A percentile compares a stretch with the other conserved stretches of the same genome.
These are phyloP conservation scores for Apiospora sp. DNA, from an alignment of 2,329 filamentous ascomycete genomes.

Conservation along the genomic window DNA sequence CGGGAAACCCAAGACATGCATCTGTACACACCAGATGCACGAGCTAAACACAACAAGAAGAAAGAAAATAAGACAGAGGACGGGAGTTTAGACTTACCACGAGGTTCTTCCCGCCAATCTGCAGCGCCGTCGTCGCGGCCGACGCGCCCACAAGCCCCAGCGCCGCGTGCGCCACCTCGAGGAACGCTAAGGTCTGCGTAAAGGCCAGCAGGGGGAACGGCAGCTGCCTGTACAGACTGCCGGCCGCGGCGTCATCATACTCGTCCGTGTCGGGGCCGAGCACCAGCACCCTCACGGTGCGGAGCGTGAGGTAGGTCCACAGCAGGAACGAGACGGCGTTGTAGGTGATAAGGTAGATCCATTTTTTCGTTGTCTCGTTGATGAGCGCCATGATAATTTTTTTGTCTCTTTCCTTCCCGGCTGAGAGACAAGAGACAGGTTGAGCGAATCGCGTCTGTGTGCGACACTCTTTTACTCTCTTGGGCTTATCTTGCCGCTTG, in stretches of 20 bases:
- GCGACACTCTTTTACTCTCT: background rate
- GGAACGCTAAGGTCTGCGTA: constrained; percentile 60
- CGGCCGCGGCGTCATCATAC: background rate
- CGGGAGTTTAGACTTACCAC: constrained; percentile 47
- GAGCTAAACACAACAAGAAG: background rate
- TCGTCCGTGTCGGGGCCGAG: constrained; percentile 12
- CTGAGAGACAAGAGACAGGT: too few species aligned
- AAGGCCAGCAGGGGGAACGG: constrained; percentile 27
- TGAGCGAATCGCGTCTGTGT: background rate
- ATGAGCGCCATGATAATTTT: constrained; percentile 4
- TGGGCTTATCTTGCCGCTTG: background rate
- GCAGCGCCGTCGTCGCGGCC: constrained; percentile 69
- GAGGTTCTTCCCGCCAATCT: constrained; percentile 70
- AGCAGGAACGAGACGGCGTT: constrained; percentile 36
- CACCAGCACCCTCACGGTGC: constrained; percentile 18
- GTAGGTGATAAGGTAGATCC: constrained; percentile 43
- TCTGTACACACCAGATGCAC: background rate
- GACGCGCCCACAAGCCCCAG: constrained; percentile 70
- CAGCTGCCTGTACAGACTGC: background rate
- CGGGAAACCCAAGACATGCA: background rate
- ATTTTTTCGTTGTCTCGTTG: constrained; percentile 10
- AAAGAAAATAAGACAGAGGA: background rate
- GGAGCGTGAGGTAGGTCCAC: constrained; percentile 30
- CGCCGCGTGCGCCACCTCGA: constrained; percentile 69
- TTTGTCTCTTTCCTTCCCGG: background rate